Evolutionary conservation across 345 rosid genomes (phyloP), one percentile per base, ranked within the genome.

Genomic region (Noccaea caerulescens): DNA sequence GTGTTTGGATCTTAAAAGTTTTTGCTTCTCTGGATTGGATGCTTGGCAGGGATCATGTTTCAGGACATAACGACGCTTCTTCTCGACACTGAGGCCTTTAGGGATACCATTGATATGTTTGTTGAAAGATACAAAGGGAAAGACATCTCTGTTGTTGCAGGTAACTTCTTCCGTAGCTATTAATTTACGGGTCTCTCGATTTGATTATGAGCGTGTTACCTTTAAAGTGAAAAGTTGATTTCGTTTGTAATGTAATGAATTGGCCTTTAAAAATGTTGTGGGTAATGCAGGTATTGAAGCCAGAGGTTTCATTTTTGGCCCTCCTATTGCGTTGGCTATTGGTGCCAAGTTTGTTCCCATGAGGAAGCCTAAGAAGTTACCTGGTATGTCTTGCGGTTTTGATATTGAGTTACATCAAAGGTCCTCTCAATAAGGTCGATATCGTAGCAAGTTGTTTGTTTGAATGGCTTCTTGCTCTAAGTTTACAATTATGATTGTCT

Each of bases 271-370:
- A 53, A 44, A 51, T 0, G 59, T 18, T 56, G 70, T 47, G 12
- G 34, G 11, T 2, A 59, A 38, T 75, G 80, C 77, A 94, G 98
- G 98, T 76, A 70, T 94, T 78, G 99, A 94, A 82, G 99, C 99
- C 23, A 88, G 98, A 76, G 99, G 99, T 42, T 94, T 94, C 73
- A 94, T 94, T 53, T 94, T 94, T 82, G 99, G 99, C 41, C 98
- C 99, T 77, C 99, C 99, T 43, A 91, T 94, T 78, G 99, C 99
- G 7, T 82, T 91, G 84, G 96, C 99, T 69, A 89, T 94, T 77
- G 99, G 99, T 36, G 99, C 99, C 23, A 94, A 94, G 74, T 94
- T 94, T 81, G 98, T 94, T 43, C 99, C 99, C 37, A 79, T 91
- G 89, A 89, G 99, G 82, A 94, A 94, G 82, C 99, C 99, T 76